Evolutionary conservation across 805 yeast species (phyloP), one percentile per base, ranked within the genome.

Genomic region (Saccharomycopsis fermentans): DNA sequence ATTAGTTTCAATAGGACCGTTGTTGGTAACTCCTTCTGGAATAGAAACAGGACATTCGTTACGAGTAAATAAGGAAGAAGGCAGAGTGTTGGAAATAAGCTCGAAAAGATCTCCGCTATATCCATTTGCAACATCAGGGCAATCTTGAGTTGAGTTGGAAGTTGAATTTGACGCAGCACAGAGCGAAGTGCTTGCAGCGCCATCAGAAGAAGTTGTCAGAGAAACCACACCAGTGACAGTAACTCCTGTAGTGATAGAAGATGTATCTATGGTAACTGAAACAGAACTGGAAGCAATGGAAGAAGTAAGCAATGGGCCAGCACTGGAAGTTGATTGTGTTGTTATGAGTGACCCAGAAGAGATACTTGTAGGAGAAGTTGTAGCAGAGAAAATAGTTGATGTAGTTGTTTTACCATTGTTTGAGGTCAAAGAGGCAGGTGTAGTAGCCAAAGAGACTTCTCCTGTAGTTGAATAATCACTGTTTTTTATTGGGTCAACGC

Each of bases 1-100:
- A 69, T 88, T 88, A 6, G 96, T 87, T 61, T 84, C 84, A 32
- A 84, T 75, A 1, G 90, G 84, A 9, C 61, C 61, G 43, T 63
- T 59, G 32, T 62, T 63, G 5, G 61, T 54, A 37, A 61, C 62
- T 37, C 66, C 66, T 21, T 62, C 59, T 47, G 32, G 66, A 61
- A 50, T 63, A 27, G 59, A 66, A 6, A 63, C 21, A 11, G 76
- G 76, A 19, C 64, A 52, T 52, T 24, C 64, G 62, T 60, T 61
- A 56, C 65, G 68, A 19, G 68, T 65, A 66, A 79, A 82, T n/a
- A 71, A 56, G 1, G 71, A 61, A 19, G 77, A 72, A 2, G 85
- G 85, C 26, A 73, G 75, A 11, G 66, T 69, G 1, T 71, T 68
- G 2, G 79, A 69, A 55, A 82, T 74, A 0, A 65, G 63, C 40